These are phyloP conservation scores for Cutaneotrichosporon sp. DNA, from an alignment of 1,284 basidiomycete genomes.

Conservation along the genomic window DNA sequence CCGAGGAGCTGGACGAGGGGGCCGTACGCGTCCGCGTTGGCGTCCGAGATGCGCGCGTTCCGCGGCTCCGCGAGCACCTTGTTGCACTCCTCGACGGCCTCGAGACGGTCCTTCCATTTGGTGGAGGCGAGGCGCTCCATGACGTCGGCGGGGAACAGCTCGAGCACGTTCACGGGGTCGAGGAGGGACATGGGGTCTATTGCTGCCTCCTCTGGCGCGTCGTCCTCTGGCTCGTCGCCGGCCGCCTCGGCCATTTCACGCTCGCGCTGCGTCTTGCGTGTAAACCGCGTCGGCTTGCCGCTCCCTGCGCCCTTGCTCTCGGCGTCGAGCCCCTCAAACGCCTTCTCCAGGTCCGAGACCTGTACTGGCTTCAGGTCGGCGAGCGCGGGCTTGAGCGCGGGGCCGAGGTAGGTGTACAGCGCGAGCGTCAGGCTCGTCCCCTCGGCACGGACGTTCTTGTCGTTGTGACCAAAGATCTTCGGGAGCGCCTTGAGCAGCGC, in stretches of 20 bases:
- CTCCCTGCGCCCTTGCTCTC: conserved; percentile 79
- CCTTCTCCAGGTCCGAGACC: conserved; percentile 90
- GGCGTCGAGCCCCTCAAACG: conserved; percentile 80
- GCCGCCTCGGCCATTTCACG: conserved; percentile 59
- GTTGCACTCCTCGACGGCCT: conserved; percentile 81
- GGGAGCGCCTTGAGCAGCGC: conserved; percentile 82
- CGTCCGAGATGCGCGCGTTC: conserved; percentile 76
- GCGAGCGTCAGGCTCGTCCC: conserved; percentile 74
- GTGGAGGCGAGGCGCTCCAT: conserved; percentile 75
- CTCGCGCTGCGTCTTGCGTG: conserved; percentile 76
- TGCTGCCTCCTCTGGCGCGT: conserved; percentile 49
- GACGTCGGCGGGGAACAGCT: conserved; percentile 73
- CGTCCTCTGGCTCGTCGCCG: conserved; percentile 47
- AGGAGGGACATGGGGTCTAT: conserved; percentile 81
- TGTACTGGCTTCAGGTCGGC: conserved; percentile 98
- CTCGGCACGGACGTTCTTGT: conserved; percentile 94
- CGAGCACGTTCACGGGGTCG: conserved; percentile 77
- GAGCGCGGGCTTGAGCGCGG: conserved; percentile 82
- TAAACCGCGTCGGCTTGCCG: conserved; percentile 75
- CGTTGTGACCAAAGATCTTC: conserved; percentile 92
- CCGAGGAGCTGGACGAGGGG: conserved; percentile 64
- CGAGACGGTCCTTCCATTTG: conserved; percentile 99
- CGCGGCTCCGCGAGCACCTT: conserved; percentile 65
- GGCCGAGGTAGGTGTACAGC: conserved; percentile 86
- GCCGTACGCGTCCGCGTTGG: conserved; percentile 57